A percentile compares a stretch with the other conserved stretches of the same genome.
phyloP scores from a whole-genome alignment of 352 stramenopile species.

The Phytopythium boreale region DNA sequence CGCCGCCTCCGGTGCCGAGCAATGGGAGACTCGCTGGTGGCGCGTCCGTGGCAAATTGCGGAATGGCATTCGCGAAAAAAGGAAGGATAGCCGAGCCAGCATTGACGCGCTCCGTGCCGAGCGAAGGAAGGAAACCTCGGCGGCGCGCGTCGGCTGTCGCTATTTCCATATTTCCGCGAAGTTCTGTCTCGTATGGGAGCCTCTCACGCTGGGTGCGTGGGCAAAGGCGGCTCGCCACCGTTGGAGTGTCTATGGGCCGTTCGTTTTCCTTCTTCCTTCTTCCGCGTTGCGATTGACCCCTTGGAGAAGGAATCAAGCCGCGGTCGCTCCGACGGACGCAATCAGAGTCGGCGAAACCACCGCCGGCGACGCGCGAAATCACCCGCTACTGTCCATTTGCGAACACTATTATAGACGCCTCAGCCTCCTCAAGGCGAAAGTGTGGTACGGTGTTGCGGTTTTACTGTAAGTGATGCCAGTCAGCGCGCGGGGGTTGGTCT shows the following conservation, averaged over 20 bases:
- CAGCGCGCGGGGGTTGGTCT: too few relatives aligned
- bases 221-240: not conserved
- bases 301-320: not conserved
- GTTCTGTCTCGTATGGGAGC: not conserved
- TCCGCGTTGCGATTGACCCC: not conserved
- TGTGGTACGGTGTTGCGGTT: too few relatives aligned
- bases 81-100: not conserved
- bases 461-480: too few relatives aligned
- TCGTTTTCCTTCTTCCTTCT: not conserved
- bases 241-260: not conserved
- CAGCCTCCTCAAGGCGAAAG: too few relatives aligned
- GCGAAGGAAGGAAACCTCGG: not conserved
- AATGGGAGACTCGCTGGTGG: slow-evolving; percentile 2
- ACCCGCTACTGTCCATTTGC: too few relatives aligned
- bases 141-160: not conserved
- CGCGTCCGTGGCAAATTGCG: not conserved
- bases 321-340: too few relatives aligned
- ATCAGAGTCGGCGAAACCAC: too few relatives aligned
- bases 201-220: not conserved
- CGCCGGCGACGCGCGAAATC: too few relatives aligned
- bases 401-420: too few relatives aligned
- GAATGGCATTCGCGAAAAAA: slow-evolving; percentile 1
- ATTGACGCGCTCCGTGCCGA: not conserved
- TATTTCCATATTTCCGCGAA: not conserved
- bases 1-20: too few relatives aligned